A percentile compares a stretch with the other conserved stretches of the same genome.
Evolutionary conservation across 441 rosid genomes (phyloP).

Genomic region (Pelargonium exstipulatum): DNA sequence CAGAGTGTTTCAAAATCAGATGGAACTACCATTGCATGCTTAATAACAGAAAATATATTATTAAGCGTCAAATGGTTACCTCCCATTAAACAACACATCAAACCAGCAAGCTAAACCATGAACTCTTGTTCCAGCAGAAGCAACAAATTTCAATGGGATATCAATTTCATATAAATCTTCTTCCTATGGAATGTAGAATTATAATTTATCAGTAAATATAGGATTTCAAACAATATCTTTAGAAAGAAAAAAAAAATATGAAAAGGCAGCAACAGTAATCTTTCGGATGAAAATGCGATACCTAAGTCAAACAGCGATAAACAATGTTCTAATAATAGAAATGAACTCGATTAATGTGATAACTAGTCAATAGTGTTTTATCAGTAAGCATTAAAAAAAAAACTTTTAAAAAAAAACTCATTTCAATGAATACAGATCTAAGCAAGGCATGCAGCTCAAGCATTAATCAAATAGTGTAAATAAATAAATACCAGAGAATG

Average conservation of each 20-base stretch:
- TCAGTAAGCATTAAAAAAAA: background rate
- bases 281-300: background rate
- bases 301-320: background rate
- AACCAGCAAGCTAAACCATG: conserved; percentile 99
- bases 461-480: background rate
- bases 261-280: background rate
- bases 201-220: background rate
- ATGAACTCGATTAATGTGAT: background rate
- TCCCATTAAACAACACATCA: conserved; percentile 83
- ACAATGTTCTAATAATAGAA: background rate
- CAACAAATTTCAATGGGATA: conserved; percentile 70
- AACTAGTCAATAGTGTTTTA: background rate
- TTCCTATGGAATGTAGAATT: conserved; percentile 46
- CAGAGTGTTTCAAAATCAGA: background rate
- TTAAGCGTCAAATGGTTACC: conserved; percentile 32
- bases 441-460: background rate
- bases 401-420: background rate
- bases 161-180: conserved; percentile 75
- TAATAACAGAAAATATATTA: background rate
- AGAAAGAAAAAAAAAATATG: no score
- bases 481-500: background rate
- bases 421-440: background rate
- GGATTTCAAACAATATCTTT: background rate
- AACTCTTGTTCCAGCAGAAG: conserved; percentile 76
- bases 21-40: background rate